A percentile compares a stretch with the other conserved stretches of the same genome.
These are phyloP conservation scores for Neotropicomus parvogracilis DNA, from an alignment of 1,284 basidiomycete species.

Conservation along the genomic window DNA sequence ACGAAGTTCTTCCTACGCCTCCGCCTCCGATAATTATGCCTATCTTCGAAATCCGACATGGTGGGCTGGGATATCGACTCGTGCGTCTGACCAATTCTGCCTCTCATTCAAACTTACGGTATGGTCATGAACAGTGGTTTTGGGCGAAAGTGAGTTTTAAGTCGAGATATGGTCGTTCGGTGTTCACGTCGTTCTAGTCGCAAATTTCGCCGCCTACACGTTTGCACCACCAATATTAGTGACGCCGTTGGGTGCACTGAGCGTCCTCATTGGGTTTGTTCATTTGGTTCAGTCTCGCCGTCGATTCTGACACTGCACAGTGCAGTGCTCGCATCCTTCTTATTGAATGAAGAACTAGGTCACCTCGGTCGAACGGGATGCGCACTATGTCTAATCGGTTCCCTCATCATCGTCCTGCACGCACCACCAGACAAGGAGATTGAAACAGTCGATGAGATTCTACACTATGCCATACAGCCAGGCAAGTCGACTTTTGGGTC, in stretches of 20 bases:
- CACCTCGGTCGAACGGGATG: constrained; percentile 92
- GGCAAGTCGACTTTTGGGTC: constrained; percentile 48
- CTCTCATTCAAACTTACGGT: constrained; percentile 4
- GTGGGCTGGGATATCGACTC: constrained; percentile 95
- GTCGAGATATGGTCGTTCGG: not conserved
- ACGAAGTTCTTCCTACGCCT: constrained; percentile 48
- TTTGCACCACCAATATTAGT: constrained; percentile 98
- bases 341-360: constrained; percentile 92
- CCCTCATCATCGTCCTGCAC: constrained; percentile 93
- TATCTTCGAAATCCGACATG: constrained; percentile 95
- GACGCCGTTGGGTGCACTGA: constrained; percentile 92
- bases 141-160: constrained; percentile 73
- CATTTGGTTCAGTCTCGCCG: not conserved
- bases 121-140: constrained; percentile 57
- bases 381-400: constrained; percentile 87
- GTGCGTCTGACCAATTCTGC: constrained; percentile 50
- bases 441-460: constrained; percentile 91
- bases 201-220: constrained; percentile 98
- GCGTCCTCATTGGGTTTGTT: constrained; percentile 92
- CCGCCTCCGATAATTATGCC: constrained; percentile 73
- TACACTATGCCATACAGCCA: constrained; percentile 86
- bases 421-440: constrained; percentile 95
- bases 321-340: constrained; percentile 88
- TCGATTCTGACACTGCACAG: constrained; percentile 41
- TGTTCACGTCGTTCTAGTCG: constrained; percentile 53